These are phyloP conservation scores for Aplosporella prunicola DNA, from an alignment of 2,329 filamentous ascomycete species.

Conservation along the genomic window DNA sequence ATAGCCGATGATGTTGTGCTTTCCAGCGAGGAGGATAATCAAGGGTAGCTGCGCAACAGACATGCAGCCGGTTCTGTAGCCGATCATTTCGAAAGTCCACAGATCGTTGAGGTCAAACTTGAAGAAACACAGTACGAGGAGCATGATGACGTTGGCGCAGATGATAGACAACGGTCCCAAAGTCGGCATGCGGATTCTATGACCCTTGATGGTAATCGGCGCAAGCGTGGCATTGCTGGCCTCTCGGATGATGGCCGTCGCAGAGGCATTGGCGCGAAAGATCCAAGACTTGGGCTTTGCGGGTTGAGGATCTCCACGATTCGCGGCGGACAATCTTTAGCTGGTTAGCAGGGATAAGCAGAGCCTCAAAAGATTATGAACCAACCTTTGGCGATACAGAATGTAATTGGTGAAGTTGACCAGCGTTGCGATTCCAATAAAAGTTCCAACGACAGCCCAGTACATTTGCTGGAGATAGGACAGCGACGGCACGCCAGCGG, in stretches of 20 bases:
- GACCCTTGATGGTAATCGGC: constrained; percentile 24
- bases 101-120: constrained; percentile 41
- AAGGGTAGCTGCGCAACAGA: constrained; percentile 45
- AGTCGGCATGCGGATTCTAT: constrained; percentile 30
- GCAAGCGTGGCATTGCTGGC: constrained; percentile 39
- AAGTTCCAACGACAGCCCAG: constrained; percentile 41
- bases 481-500: constrained; percentile 35
- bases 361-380: constrained; percentile 2
- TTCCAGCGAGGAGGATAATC: constrained; percentile 47
- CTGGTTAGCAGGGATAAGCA: constrained; percentile 8
- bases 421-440: constrained; percentile 34
- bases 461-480: constrained; percentile 44
- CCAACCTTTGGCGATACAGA: constrained; percentile 42
- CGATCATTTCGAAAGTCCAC: constrained; percentile 47
- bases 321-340: constrained; percentile 37
- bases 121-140: constrained; percentile 50
- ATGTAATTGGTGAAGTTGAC: constrained; percentile 40
- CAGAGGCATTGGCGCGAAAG: constrained; percentile 40
- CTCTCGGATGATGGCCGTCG: constrained; percentile 47
- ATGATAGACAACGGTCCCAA: constrained; percentile 32
- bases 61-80: constrained; percentile 46
- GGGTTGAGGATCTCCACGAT: constrained; percentile 31
- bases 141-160: constrained; percentile 38
- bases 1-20: constrained; percentile 50
- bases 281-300: constrained; percentile 46